Percentiles rank a stretch among this genome's conserved stretches.
Conservation (phyloP, 73 alveolate species). For the Tetrahymena thermophila region DNA sequence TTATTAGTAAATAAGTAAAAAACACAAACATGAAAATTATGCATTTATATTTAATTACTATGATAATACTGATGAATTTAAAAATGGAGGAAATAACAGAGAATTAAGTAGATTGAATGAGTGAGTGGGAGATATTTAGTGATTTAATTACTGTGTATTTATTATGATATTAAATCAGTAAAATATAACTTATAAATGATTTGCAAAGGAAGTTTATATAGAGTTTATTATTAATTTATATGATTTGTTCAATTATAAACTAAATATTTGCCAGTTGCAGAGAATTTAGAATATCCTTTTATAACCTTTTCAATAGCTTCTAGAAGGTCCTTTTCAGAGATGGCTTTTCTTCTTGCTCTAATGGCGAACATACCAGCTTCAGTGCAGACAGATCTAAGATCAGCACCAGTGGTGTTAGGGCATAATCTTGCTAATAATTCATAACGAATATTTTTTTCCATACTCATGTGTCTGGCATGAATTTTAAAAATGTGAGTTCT, state of each 20-base stretch:
- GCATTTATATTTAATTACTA: too few relatives aligned
- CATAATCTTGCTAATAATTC: slow-evolving; percentile 93
- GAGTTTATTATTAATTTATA: slow-evolving; percentile 1
- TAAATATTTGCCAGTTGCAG: slow-evolving; percentile 67
- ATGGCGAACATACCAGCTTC: slow-evolving; percentile 99
- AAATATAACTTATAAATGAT: background rate
- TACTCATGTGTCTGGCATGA: slow-evolving; percentile 96
- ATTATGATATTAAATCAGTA: background rate
- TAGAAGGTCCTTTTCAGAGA: slow-evolving; percentile 86
- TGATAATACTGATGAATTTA: background rate
- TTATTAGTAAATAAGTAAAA: too few relatives aligned
- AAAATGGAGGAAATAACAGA: background rate
- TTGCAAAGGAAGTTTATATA: background rate
- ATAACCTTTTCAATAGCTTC: slow-evolving; percentile 93
- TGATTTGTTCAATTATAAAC: slow-evolving; percentile 50
- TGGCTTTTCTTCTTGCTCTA: slow-evolving; percentile 97
- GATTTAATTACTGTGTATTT: too few relatives aligned
- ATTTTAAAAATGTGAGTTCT: slow-evolving; percentile 95
- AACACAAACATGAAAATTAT: too few relatives aligned
- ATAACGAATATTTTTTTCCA: slow-evolving; percentile 95
- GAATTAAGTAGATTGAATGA: too few relatives aligned
- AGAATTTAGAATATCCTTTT: slow-evolving; percentile 94
- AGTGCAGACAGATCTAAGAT: slow-evolving; percentile 81
- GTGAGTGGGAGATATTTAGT: too few relatives aligned
- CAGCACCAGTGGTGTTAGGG: slow-evolving; percentile 98